Base-by-base conservation (phyloP, 306 rosid genomes). In the Quercus mongolica region DNA sequence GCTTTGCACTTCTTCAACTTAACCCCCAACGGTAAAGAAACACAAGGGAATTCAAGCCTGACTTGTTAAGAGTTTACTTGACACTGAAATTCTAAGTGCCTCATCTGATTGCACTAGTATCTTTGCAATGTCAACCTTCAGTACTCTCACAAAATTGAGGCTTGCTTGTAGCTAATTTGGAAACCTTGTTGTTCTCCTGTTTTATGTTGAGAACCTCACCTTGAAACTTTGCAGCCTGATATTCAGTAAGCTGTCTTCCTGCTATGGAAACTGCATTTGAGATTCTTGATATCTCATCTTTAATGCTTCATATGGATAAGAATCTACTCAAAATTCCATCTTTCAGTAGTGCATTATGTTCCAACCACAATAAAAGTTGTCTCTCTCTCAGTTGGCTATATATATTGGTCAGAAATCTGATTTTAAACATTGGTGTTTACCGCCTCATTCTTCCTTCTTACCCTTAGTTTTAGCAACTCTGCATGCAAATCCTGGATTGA, bases 201-300 rank as follows among this genome's bases (percentile, higher is more conserved):
- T 89, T 92, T 94, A 95, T 85, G 78, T 92, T 86, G 62, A 90
- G 86, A 78, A 91, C 89, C 79, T 92, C 97, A 17, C 97, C 99
- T 80, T 95, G 99, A 76, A 92, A 95, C 89, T 90, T 91, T 6
- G 96, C 94, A 28, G 93, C 96, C 69, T 92, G 89, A 73, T 91
- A 85, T 5, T 80, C 86, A 54, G 89, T 84, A 23, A 92, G 81
- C 74, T 31, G 78, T 65, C 69, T 67, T 87, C 79, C 81, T 19
- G 73, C 69, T 38, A 23, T 64, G 1, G 85, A 62, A 21, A 77
- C 74, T 62, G 85, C 86, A 69, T 69, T 69, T 0, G 87, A 86
- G 18, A 89, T 73, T 72, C 88, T 85, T 12, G 94, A 84, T 80
- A 95, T 85, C 77, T 91, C 97, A 9, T 89, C 89, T 46, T 91